Base-by-base conservation (phyloP, 805 yeast genomes). In the Ogataea trehalophila region DNA sequence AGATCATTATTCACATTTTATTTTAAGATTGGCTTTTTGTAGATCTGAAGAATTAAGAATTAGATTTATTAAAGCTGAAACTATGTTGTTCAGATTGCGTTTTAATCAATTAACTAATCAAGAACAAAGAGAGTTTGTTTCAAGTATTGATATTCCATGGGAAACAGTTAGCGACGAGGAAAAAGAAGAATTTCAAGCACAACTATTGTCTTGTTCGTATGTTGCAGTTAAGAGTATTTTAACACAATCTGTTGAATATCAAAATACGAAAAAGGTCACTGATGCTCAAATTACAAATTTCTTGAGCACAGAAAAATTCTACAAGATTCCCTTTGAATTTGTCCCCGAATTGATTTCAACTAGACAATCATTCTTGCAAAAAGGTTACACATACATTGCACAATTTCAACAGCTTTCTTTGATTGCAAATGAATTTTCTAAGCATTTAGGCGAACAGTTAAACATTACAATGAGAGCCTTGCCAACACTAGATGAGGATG, bases 1-100 rank as follows among this genome's bases (percentile, higher is more conserved):
- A 63, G 99, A 94, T 67, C 92, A 89, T 60, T 89, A 87, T 63
- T 86, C 96, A 6, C 99, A 94, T 68, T 94, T 72, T 62, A 91
- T 92, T 34, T 69, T 94, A 53, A 74, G 97, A 46, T 73, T 94
- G 37, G 96, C 95, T 41, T 94, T 94, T 63, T 87, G 97, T 62
- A 81, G 95, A 52, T 79, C 81, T 3, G 87, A 87, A 43, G 98
- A 92, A 50, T 74, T 91, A 43, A 77, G 97, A 52, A 79, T 75
- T 34, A 80, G 92, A 61, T 92, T 94, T 58, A 72, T 87, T 33
- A 77, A 80, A 55, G 81, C 90, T 33, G 99, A 94, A 63, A 72
- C 85, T 0, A 68, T 75, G 14, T 70, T 94, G 37, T 90, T 94
- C 68, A 81, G 77, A 59, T 69, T 90, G 41, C 74, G 99, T 52